Evolutionary conservation across 1,139 yeast genomes (phyloP).

Genomic region (Candida tetrigidarum): DNA sequence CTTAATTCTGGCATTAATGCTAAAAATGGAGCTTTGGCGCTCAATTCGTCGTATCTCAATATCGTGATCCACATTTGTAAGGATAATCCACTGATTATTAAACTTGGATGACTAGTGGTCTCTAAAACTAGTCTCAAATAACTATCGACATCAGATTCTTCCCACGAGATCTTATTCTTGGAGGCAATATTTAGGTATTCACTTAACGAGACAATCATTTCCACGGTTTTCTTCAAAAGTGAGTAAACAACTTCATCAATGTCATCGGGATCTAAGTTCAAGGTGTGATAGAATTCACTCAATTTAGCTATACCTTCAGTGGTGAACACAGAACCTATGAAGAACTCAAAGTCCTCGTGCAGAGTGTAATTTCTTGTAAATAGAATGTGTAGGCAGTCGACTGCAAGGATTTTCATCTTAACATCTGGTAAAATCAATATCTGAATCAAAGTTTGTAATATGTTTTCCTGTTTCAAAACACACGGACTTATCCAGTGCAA

Average conservation of each 20-base stretch:
- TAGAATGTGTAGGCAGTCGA: conserved; percentile 88
- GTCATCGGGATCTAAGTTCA: conserved; percentile 71
- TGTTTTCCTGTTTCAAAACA: conserved; percentile 68
- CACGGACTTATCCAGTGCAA: conserved; percentile 89
- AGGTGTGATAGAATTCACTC: conserved; percentile 62
- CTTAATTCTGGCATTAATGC: conserved; percentile 67
- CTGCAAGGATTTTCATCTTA: conserved; percentile 77
- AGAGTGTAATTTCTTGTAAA: conserved; percentile 80
- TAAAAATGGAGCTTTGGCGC: conserved; percentile 52
- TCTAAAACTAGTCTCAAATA: conserved; percentile 76
- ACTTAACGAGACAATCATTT: conserved; percentile 89
- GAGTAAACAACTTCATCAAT: conserved; percentile 82
- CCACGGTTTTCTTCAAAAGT: conserved; percentile 85
- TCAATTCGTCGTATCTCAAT: conserved; percentile 76
- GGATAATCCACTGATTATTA: conserved; percentile 89
- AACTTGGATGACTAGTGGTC: conserved; percentile 83
- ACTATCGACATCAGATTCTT: conserved; percentile 58
- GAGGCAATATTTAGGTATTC: conserved; percentile 63
- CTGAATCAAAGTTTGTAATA: conserved; percentile 64
- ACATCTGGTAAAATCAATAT: conserved; percentile 65
- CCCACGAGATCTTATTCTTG: conserved; percentile 47
- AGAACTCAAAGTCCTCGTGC: conserved; percentile 73
- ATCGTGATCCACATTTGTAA: conserved; percentile 95
- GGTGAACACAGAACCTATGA: conserved; percentile 79
- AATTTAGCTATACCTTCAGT: conserved; percentile 73